Conservation (phyloP, 495 filamentous ascomycete species). For the Penicillium bialowiezense region DNA sequence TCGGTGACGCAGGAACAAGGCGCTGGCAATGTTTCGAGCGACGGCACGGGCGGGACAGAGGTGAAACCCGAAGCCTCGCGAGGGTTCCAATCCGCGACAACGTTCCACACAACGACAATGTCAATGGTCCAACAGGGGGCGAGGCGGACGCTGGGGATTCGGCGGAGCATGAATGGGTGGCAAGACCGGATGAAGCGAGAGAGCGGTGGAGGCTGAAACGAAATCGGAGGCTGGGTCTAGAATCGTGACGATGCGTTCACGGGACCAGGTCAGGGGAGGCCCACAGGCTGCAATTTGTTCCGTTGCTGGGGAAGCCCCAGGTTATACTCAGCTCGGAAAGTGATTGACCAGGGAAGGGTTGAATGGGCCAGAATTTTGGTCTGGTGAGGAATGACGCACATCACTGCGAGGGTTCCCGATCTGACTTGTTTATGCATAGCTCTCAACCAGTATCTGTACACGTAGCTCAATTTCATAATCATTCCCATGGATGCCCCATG, state of each 20-base stretch:
- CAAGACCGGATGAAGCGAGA: conserved; percentile 45
- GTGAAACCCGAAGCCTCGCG: conserved; percentile 22
- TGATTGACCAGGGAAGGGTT: conserved; percentile 8
- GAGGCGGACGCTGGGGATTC: conserved; percentile 55
- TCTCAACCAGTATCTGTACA: not conserved
- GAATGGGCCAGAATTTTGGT: conserved; percentile 4
- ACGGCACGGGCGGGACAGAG: conserved; percentile 15
- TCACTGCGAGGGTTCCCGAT: not conserved
- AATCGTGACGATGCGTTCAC: conserved; percentile 6
- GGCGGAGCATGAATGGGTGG: conserved; percentile 59
- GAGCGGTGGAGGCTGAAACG: conserved; percentile 17
- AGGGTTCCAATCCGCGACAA: conserved; percentile 36
- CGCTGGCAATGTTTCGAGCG: conserved; percentile 5
- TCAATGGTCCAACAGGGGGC: conserved; percentile 34
- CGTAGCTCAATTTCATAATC: conserved; percentile 1
- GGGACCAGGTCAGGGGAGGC: not conserved
- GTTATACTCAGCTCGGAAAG: conserved; percentile 5
- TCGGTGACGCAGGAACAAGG: conserved; percentile 10
- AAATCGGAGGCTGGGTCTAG: conserved; percentile 11
- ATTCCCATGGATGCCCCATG: not conserved
- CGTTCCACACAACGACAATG: conserved; percentile 54
- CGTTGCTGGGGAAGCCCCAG: conserved; percentile 5
- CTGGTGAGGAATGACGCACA: conserved; percentile 8
- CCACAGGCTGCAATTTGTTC: conserved; percentile 1
- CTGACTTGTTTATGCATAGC: conserved; percentile 8